Base-by-base conservation (phyloP, 2,329 filamentous ascomycete species). In the Sporothrix inflata region DNA sequence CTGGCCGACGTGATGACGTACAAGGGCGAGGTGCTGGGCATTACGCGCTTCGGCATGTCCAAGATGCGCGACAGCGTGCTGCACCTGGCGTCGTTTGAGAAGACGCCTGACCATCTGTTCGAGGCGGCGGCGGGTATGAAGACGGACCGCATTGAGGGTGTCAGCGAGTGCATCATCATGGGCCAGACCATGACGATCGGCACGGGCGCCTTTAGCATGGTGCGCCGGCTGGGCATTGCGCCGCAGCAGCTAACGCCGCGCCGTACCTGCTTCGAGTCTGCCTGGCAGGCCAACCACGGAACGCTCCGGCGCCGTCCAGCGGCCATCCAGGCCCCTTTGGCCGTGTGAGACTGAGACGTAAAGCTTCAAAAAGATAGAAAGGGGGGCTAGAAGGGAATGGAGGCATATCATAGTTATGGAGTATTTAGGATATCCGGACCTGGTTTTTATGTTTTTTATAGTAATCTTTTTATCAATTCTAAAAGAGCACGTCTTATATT, bases 1-100 rank as follows among this genome's bases (percentile, higher is more conserved):
- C 89, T 99, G 1, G 95, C 96, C 12, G 96, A 99, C 78, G 94
- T 98, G 70, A 99, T 99, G 96, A 98, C 96, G 0, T 98, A 95
- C 87, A 98, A 98, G 84, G 96, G 96, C 68, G 95, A 98, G 77
- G 93, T 99, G 0, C 87, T 98, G 21, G 96, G 96, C 69, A 99
- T 99, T 79, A 99, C 96, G 2, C 91, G 96, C 42, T 98, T 98
- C 81, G 96, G 96, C 69, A 86, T 99, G 34, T 92, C 94, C 72
- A 99, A 98, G 86, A 98, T 97, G 92, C 88, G 96, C 69, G 96
- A 99, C 81, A 93, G 89, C 19, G 96, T 98, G 12, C 84, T 99
- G 71, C 96, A 99, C 81, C 87, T 99, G 14, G 96, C 96, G 0
- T 95, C 92, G 21, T 99, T 99, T 79, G 96, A 99, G 83, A 98